Conservation (phyloP, 768 basidiomycete species). For the Russula abietina region DNA sequence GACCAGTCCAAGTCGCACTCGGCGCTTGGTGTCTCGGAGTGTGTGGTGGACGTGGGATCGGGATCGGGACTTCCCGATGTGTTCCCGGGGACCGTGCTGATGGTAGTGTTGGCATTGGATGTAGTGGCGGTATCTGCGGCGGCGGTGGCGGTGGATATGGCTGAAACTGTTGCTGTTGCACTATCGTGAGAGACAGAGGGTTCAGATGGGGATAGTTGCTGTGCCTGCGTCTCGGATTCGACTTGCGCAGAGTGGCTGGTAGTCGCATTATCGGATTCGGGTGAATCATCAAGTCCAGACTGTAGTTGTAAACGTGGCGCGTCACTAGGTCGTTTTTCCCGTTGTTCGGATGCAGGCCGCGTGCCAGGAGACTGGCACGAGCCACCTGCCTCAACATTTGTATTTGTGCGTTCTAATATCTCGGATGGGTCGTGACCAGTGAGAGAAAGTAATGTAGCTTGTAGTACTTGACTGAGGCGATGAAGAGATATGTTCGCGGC, state of each 20-base stretch:
- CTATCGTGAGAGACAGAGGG: background rate
- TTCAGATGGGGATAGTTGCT: background rate
- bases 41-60: background rate
- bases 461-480: slow-evolving; percentile 63
- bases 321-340: background rate
- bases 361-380: slow-evolving; percentile 5
- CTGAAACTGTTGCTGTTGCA: background rate
- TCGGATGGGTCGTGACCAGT: slow-evolving; percentile 47
- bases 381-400: background rate
- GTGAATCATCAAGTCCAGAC: background rate
- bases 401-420: slow-evolving; percentile 21
- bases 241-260: background rate
- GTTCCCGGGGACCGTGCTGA: background rate
- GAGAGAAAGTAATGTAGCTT: slow-evolving; percentile 65
- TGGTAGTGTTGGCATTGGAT: background rate
- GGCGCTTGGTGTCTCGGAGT: slow-evolving; percentile 2
- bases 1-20: slow-evolving; percentile 70
- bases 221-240: slow-evolving; percentile 1
- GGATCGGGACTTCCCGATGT: background rate
- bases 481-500: slow-evolving; percentile 62
- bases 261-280: background rate
- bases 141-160: slow-evolving; percentile 17
- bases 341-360: slow-evolving; percentile 1
- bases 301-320: background rate
- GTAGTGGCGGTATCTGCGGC: background rate